Percentiles rank a stretch among this genome's conserved stretches.
These are phyloP conservation scores for Ustilago cynodontis DNA, from an alignment of 1,284 basidiomycete species.

Conservation along the genomic window DNA sequence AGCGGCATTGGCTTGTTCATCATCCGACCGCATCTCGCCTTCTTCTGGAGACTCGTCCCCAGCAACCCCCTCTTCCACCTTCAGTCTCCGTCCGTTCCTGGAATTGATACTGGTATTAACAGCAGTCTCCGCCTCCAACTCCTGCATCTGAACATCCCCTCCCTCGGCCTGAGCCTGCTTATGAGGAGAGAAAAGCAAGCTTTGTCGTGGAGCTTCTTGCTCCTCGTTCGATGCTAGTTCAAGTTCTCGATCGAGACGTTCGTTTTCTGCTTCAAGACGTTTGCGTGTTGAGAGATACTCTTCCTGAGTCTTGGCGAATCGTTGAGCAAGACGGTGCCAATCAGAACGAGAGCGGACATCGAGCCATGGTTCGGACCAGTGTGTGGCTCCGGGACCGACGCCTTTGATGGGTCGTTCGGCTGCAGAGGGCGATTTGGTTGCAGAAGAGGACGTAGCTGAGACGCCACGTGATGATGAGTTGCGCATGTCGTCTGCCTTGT, in stretches of 20 bases:
- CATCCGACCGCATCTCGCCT: slow-evolving; percentile 49
- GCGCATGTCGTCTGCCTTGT: not conserved
- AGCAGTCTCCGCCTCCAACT: slow-evolving; percentile 26
- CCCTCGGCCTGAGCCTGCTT: not conserved
- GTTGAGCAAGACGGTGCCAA: slow-evolving; percentile 47
- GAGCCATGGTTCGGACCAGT: slow-evolving; percentile 53
- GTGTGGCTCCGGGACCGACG: slow-evolving; percentile 47
- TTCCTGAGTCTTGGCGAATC: slow-evolving; percentile 44
- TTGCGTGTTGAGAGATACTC: slow-evolving; percentile 30
- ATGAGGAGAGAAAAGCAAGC: slow-evolving; percentile 39
- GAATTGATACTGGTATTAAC: slow-evolving; percentile 32
- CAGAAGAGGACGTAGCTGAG: not conserved
- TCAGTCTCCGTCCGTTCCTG: not conserved
- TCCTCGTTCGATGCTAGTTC: slow-evolving; percentile 32
- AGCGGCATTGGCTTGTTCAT: slow-evolving; percentile 1
- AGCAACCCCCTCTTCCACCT: slow-evolving; percentile 17
- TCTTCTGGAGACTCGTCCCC: slow-evolving; percentile 47
- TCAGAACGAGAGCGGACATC: slow-evolving; percentile 43
- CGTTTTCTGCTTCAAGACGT: slow-evolving; percentile 35
- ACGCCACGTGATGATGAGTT: not conserved
- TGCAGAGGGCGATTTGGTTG: slow-evolving; percentile 4
- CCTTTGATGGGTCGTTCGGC: slow-evolving; percentile 31
- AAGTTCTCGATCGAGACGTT: slow-evolving; percentile 33
- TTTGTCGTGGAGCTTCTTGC: slow-evolving; percentile 15
- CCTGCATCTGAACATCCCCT: slow-evolving; percentile 4